Conservation (phyloP, 257 asterid genomes). For the Fraxinus anomala region DNA sequence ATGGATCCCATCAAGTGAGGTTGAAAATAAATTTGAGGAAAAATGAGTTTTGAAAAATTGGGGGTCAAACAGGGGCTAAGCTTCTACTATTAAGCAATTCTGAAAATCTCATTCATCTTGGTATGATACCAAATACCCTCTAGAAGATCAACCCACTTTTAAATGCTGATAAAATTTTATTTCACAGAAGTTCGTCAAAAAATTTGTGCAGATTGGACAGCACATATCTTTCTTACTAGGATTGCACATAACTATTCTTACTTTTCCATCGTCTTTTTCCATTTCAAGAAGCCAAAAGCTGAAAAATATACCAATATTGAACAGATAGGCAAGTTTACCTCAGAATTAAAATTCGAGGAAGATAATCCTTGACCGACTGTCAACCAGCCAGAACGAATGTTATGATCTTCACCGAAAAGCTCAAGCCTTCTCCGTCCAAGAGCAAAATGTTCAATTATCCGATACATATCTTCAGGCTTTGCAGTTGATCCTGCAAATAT, state of each 20-base stretch:
- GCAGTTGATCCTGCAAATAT: conserved; percentile 77
- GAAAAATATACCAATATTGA: neutral
- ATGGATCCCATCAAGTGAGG: no score
- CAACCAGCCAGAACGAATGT: conserved; percentile 97
- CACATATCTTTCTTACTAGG: neutral
- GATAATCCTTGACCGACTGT: conserved; percentile 88
- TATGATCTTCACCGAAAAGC: conserved; percentile 98
- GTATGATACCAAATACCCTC: neutral
- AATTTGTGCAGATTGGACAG: neutral
- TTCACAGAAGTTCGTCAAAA: neutral
- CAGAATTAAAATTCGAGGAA: conserved; percentile 84
- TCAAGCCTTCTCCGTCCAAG: conserved; percentile 99
- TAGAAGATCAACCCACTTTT: neutral
- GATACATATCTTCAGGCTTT: conserved; percentile 98
- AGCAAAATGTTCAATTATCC: conserved; percentile 95
- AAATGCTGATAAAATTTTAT: neutral
- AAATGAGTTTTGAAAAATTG: no score
- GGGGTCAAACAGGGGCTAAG: no score
- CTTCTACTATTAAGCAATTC: neutral
- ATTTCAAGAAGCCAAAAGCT: conserved; percentile 9
- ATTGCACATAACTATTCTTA: neutral
- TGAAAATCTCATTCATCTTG: no score
- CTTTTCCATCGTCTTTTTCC: neutral
- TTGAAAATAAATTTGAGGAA: no score
- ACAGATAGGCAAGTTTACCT: conserved; percentile 47